Conservation (phyloP, 768 basidiomycete genomes). For the Boletus reticulatus region DNA sequence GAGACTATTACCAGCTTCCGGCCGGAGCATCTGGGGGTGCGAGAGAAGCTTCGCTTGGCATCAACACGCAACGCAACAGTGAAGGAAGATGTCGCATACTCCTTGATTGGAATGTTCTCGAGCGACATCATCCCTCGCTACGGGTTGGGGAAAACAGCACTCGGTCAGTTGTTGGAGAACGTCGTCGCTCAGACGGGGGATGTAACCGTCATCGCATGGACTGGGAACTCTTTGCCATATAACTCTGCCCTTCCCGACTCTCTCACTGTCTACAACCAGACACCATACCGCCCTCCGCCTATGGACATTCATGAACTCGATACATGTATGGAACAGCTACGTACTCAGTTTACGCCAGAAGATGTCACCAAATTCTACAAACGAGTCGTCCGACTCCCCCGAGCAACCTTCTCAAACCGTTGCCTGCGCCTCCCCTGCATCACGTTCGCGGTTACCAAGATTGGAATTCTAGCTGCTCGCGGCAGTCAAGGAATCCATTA, state of each 20-base stretch:
- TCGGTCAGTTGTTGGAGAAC: slow-evolving; percentile 5
- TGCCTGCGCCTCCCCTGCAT: not conserved
- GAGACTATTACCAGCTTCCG: not conserved
- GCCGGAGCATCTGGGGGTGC: not conserved
- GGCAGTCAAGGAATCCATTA: not conserved
- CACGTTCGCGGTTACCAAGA: not conserved
- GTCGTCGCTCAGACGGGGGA: slow-evolving; percentile 3
- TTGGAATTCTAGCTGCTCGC: not conserved
- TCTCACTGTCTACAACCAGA: not conserved
- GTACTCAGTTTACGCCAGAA: not conserved
- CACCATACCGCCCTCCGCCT: not conserved
- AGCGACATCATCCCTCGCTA: slow-evolving; percentile 4
- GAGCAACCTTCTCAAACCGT: not conserved
- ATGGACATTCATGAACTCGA: not conserved
- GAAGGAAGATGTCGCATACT: slow-evolving; percentile 11
- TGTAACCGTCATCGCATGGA: slow-evolving; percentile 7
- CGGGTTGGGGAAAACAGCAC: not conserved
- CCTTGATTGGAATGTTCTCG: slow-evolving; percentile 10
- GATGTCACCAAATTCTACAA: not conserved
- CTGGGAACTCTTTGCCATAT: slow-evolving; percentile 2
- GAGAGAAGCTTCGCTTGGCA: slow-evolving; percentile 8
- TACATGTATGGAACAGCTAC: not conserved
- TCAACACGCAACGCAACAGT: slow-evolving; percentile 1
- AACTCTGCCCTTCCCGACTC: slow-evolving; percentile 9
- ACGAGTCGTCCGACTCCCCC: not conserved